Base-by-base conservation (phyloP, 1,284 basidiomycete species). In the Tilletia indica region DNA sequence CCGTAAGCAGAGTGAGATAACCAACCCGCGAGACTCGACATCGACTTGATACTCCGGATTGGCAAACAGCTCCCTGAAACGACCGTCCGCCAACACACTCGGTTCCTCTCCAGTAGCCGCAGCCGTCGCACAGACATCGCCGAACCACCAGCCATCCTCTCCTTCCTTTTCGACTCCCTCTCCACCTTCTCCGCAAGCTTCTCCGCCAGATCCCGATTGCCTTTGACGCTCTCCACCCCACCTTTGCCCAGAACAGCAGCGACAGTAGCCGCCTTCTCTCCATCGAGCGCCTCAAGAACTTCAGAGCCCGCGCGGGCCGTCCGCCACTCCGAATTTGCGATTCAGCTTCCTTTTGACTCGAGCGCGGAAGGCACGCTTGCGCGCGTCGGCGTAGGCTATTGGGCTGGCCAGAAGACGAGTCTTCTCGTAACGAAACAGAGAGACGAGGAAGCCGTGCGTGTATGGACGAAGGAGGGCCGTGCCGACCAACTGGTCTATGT, bases 391-490 rank as follows among this genome's bases (percentile, higher is more conserved):
- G 83, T 98, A 98, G 3, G 91, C 93, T 82, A 94, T 96, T 0
- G 97, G 97, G 86, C 99, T 97, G 74, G 93, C 91, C 78, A 99
- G 94, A 78, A 97, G 89, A 47, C 95, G 90, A 0, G 97, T 96
- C 68, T 94, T 92, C 80, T 97, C 93, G 87, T 99, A 99, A 6
- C 98, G 89, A 81, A 93, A 92, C 85, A 99, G 90, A 11, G 94
- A 92, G 77, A 99, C 86, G 87, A 99, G 99, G 89, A 95, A 98
- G 67, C 97, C 97, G 85, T 99, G 97, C 96, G 99, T 98, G 86
- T 99, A 99, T 1, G 97, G 96, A 85, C 96, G 95, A 87, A 99
- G 91, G 16, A 93, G 89, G 12, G 94, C 90, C 1, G 94, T 97
- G 69, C 97, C 97, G 80, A 97, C 87, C 78, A 99, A 92, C 84